Conservation (phyloP, 202 grass and related monocot species). For the Setaria italica region DNA sequence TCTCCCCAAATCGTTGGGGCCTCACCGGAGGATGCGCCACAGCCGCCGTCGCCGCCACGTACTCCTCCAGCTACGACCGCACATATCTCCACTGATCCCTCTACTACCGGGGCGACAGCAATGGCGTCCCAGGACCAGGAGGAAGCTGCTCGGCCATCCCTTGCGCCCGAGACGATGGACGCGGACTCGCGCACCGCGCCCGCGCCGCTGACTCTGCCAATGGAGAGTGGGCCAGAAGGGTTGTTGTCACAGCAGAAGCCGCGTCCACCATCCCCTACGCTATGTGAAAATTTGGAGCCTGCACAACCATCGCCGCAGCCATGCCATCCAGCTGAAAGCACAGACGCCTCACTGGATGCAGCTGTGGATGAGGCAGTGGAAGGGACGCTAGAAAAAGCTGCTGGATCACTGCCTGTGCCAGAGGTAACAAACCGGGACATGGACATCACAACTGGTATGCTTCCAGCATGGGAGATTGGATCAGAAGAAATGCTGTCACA, state of each 20-base stretch:
- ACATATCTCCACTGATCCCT: not conserved
- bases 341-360: not conserved
- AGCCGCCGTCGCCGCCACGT: constrained; percentile 14
- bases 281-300: constrained; percentile 30
- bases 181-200: not conserved
- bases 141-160: constrained; percentile 20
- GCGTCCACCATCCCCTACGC: not conserved
- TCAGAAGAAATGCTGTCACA: constrained; percentile 21
- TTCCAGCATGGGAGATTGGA: not conserved
- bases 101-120: not conserved
- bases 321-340: constrained; percentile 9
- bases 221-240: constrained; percentile 15
- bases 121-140: constrained; percentile 24
- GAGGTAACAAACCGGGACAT: not conserved
- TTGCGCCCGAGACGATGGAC: constrained; percentile 20
- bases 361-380: not conserved
- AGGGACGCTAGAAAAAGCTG: constrained; percentile 9
- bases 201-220: constrained; percentile 9
- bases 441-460: not conserved
- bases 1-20: constrained; percentile 25
- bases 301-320: not conserved
- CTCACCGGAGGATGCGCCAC: constrained; percentile 27
- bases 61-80: not conserved
- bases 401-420: not conserved
- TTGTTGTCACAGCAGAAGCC: constrained; percentile 31